Evolutionary conservation across 2,329 filamentous ascomycete genomes (phyloP), one percentile per base, ranked within the genome.

Genomic region (Bretziella fagacearum): DNA sequence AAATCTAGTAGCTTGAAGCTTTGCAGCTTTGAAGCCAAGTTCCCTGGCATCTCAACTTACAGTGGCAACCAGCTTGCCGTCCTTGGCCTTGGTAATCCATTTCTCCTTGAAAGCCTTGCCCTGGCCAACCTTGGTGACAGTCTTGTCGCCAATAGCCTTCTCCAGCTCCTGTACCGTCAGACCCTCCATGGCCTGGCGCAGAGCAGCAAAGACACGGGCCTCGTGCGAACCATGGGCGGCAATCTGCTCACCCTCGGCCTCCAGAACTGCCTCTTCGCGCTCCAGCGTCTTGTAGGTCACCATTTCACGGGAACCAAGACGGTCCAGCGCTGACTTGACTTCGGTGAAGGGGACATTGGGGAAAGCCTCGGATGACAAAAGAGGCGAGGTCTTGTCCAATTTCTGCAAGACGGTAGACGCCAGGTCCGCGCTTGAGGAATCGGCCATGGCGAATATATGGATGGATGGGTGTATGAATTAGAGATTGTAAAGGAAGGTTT

Each of bases 101-200:
- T 79, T 80, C 62, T 78, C 73, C 59, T 75, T 93, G 69, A 96
- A 94, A 27, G 89, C 89, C 66, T 91, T 93, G 56, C 86, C 86
- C 61, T 91, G 82, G n/a, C 91, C 91, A 51, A 95, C 69, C 65
- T 84, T 89, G 43, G 79, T 71, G 37, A 75, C 79, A 41, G 67
- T 77, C 62, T 84, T 83, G 62, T 82, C 77, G 48, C 82, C 81
- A 53, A 89, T 77, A 47, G 67, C 67, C 59, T 67, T 68, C 63
- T 80, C 73, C 48, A 87, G 67, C 54, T 89, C 83, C 53, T 73
- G 67, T 51, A 96, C 81, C 54, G 82, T 81, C 62, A 95, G 69
- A 18, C 86, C 87, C 58, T 89, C 85, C 54, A 86, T 60, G 25
- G 81, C 79, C 54, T 73, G 67, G 55, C 73, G 70, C 49, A 89